These are phyloP conservation scores for Daedaleopsis sinensis DNA, from an alignment of 768 basidiomycete genomes.

Conservation along the genomic window DNA sequence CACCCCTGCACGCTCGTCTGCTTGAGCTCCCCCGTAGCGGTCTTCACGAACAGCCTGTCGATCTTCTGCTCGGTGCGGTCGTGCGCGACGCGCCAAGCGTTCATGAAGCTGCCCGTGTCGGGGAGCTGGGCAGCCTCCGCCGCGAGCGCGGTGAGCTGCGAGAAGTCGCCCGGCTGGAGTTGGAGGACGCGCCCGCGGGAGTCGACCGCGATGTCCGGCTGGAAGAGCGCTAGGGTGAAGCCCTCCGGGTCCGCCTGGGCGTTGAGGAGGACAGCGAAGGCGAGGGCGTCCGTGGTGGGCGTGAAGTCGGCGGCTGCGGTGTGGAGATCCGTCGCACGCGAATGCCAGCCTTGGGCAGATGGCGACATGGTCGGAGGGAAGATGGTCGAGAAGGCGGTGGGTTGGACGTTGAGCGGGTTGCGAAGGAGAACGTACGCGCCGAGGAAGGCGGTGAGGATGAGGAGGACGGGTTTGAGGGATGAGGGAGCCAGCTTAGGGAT, in stretches of 20 bases:
- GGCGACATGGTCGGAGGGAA: slow-evolving; percentile 1
- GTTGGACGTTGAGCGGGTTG: slow-evolving; percentile 3
- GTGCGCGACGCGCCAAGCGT: slow-evolving; percentile 25
- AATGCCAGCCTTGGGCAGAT: slow-evolving; percentile 23
- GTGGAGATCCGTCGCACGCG: slow-evolving; percentile 16
- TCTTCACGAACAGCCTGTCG: slow-evolving; percentile 24
- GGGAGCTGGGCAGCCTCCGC: slow-evolving; percentile 17
- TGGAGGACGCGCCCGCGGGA: slow-evolving; percentile 21
- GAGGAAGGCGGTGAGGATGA: slow-evolving; percentile 13
- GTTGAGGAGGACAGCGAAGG: slow-evolving; percentile 24
- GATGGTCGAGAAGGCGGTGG: not conserved
- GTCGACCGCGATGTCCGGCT: slow-evolving; percentile 28
- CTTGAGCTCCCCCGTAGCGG: slow-evolving; percentile 4
- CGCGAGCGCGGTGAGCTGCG: slow-evolving; percentile 17
- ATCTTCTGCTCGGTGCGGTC: slow-evolving; percentile 22
- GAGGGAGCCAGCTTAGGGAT: slow-evolving; percentile 11
- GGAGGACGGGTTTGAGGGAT: slow-evolving; percentile 5
- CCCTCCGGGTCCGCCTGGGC: slow-evolving; percentile 24
- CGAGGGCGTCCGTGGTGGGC: slow-evolving; percentile 19
- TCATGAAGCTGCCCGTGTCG: slow-evolving; percentile 24
- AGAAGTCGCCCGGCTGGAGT: slow-evolving; percentile 17
- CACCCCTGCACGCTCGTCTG: slow-evolving; percentile 29
- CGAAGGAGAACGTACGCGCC: slow-evolving; percentile 12
- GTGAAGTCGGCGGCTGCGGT: slow-evolving; percentile 17
- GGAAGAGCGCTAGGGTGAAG: slow-evolving; percentile 29